Percentiles rank a stretch among this genome's conserved stretches.
These are phyloP conservation scores for Pluteus cervinus DNA, from an alignment of 768 basidiomycete species.

Conservation along the genomic window DNA sequence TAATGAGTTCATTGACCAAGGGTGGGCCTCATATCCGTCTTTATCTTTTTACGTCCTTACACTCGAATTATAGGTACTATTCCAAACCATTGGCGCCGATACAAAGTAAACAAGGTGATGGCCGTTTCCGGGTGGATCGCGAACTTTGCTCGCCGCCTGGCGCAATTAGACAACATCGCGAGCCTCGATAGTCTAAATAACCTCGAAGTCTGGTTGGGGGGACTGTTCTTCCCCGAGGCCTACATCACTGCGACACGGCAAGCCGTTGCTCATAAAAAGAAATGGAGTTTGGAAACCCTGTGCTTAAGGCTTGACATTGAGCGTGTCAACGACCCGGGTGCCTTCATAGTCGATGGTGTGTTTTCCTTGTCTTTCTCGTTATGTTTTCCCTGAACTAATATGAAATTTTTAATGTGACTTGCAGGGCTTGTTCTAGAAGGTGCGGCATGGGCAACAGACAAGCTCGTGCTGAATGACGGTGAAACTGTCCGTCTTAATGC, in stretches of 20 bases:
- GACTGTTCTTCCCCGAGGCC: slow-evolving; percentile 94
- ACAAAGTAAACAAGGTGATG: slow-evolving; percentile 81
- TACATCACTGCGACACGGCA: slow-evolving; percentile 95
- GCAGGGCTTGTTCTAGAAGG: slow-evolving; percentile 88
- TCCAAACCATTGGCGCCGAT: slow-evolving; percentile 82
- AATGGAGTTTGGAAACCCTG: slow-evolving; percentile 90
- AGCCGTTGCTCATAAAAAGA: slow-evolving; percentile 88
- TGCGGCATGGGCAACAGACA: slow-evolving; percentile 65
- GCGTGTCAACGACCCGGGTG: slow-evolving; percentile 66
- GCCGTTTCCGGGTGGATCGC: slow-evolving; percentile 83
- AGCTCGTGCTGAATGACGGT: slow-evolving; percentile 80
- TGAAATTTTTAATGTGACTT: too few species aligned
- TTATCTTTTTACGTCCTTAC: slow-evolving; percentile 3
- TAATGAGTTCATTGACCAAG: slow-evolving; percentile 88
- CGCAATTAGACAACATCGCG: slow-evolving; percentile 76
- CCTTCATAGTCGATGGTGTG: slow-evolving; percentile 87
- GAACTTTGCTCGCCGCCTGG: slow-evolving; percentile 72
- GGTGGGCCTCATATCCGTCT: slow-evolving; percentile 37
- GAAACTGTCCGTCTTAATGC: slow-evolving; percentile 71
- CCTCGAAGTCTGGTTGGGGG: slow-evolving; percentile 87
- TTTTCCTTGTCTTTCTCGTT: too few species aligned
- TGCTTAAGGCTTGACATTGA: slow-evolving; percentile 78
- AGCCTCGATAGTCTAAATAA: slow-evolving; percentile 55
- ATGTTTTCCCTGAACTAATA: too few species aligned
- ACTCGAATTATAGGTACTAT: slow-evolving; percentile 59